phyloP scores from a whole-genome alignment of 495 filamentous ascomycete genomes.

The Penicillium maclennaniae region DNA sequence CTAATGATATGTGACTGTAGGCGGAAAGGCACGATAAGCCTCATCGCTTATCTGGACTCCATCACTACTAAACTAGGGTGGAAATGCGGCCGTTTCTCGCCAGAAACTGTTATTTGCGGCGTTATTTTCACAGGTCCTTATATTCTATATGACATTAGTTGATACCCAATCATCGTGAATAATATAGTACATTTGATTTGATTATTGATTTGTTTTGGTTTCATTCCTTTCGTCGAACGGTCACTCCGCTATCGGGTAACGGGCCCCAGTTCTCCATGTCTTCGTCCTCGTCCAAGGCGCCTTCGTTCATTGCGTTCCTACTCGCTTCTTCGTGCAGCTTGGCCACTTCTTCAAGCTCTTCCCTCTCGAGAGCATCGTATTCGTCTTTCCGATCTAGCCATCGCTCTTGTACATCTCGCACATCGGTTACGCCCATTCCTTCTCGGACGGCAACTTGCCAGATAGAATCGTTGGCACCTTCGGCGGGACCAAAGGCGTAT shows the following conservation, averaged over 20 bases:
- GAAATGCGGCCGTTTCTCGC: too few relatives aligned
- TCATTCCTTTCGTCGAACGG: slow-evolving; percentile 42
- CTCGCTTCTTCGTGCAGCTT: slow-evolving; percentile 33
- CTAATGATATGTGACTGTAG: too few relatives aligned
- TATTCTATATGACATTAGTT: too few relatives aligned
- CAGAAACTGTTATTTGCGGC: too few relatives aligned
- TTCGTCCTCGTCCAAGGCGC: slow-evolving; percentile 28
- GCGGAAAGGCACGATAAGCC: too few relatives aligned
- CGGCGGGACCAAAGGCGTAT: slow-evolving; percentile 86
- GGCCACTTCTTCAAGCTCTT: slow-evolving; percentile 63
- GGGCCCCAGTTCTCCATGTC: slow-evolving; percentile 31
- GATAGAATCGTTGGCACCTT: slow-evolving; percentile 87
- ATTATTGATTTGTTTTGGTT: not conserved
- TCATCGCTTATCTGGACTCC: too few relatives aligned
- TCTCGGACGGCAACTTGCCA: slow-evolving; percentile 95
- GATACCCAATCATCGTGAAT: slow-evolving; percentile 15
- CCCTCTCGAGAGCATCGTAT: slow-evolving; percentile 75
- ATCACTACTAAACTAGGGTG: too few relatives aligned
- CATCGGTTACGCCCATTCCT: slow-evolving; percentile 71
- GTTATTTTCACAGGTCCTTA: too few relatives aligned
- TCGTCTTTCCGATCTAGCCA: slow-evolving; percentile 89
- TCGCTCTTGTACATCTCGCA: slow-evolving; percentile 85
- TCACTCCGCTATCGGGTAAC: slow-evolving; percentile 44
- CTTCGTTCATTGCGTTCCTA: slow-evolving; percentile 14
- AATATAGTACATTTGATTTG: slow-evolving; percentile 27